phyloP scores from a whole-genome alignment of 495 filamentous ascomycete species.

The Penicillium ochrochloron region DNA sequence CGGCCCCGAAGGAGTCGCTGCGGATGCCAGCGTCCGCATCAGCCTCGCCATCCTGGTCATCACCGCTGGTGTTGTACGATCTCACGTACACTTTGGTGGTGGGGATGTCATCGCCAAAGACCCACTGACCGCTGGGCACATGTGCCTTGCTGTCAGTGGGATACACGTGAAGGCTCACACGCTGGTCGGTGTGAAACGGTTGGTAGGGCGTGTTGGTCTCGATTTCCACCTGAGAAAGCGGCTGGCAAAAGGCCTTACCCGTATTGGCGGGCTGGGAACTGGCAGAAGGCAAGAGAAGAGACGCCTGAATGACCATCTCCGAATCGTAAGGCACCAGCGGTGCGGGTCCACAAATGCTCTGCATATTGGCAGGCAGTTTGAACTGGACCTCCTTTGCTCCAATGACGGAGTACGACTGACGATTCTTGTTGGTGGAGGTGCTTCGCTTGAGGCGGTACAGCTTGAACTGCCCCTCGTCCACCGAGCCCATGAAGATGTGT shows the following conservation, averaged over 20 bases:
- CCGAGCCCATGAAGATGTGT: slow-evolving; percentile 41
- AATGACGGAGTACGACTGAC: slow-evolving; percentile 56
- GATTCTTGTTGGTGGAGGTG: slow-evolving; percentile 43
- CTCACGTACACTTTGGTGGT: slow-evolving; percentile 66
- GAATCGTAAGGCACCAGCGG: slow-evolving; percentile 37
- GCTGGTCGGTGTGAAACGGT: slow-evolving; percentile 85
- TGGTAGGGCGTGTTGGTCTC: slow-evolving; percentile 90
- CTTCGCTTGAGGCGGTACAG: slow-evolving; percentile 66
- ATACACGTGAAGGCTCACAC: slow-evolving; percentile 73
- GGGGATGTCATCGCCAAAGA: slow-evolving; percentile 69
- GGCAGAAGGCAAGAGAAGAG: slow-evolving; percentile 42
- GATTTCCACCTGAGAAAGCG: slow-evolving; percentile 84
- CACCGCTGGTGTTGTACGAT: slow-evolving; percentile 48
- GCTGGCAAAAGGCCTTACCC: slow-evolving; percentile 47
- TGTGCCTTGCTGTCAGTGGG: slow-evolving; percentile 29
- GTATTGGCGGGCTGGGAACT: slow-evolving; percentile 35
- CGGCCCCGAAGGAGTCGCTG: slow-evolving; percentile 42
- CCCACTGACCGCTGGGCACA: slow-evolving; percentile 58
- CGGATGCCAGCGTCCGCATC: slow-evolving; percentile 45
- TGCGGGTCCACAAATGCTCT: slow-evolving; percentile 43
- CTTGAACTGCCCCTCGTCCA: slow-evolving; percentile 57
- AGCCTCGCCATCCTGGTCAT: slow-evolving; percentile 56
- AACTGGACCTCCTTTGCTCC: slow-evolving; percentile 67
- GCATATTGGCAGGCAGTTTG: slow-evolving; percentile 56
- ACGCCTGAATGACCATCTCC: slow-evolving; percentile 35